These are phyloP conservation scores for Chlorella vulgaris DNA, from an alignment of 139 green algal genomes.

Conservation along the genomic window DNA sequence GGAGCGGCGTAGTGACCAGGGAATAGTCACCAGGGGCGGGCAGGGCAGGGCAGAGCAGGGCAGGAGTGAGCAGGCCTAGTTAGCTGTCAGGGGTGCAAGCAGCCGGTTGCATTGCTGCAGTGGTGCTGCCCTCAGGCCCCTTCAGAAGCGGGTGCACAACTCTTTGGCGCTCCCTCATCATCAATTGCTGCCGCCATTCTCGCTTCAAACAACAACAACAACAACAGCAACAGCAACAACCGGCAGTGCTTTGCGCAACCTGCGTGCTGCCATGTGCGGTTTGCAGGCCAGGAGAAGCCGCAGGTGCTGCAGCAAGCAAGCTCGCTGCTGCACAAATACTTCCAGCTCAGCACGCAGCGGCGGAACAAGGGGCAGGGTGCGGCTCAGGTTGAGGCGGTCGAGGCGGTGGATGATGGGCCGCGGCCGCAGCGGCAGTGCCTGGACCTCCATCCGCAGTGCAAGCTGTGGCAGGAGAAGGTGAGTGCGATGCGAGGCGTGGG, in stretches of 20 bases:
- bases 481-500: background rate
- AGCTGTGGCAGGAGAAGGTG: constrained; percentile 19
- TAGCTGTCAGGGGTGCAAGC: too few relatives aligned
- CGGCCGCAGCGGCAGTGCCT: background rate
- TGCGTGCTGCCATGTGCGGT: background rate
- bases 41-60: too few relatives aligned
- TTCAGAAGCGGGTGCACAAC: too few relatives aligned
- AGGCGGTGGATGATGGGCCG: constrained; percentile 19
- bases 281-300: background rate
- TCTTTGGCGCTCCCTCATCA: too few relatives aligned
- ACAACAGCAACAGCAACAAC: too few relatives aligned
- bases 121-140: too few relatives aligned
- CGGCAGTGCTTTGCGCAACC: background rate
- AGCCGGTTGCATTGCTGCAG: too few relatives aligned
- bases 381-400: background rate
- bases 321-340: constrained; percentile 29
- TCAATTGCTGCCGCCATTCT: too few relatives aligned
- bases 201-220: too few relatives aligned
- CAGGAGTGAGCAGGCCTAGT: too few relatives aligned
- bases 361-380: background rate
- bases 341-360: background rate
- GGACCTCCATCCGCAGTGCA: constrained; percentile 21
- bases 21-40: background rate
- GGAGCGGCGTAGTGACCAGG: background rate
- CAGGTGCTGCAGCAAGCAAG: background rate